Evolutionary conservation across 352 stramenopile genomes (phyloP).

Genomic region (Nannochloropsis limnetica): DNA sequence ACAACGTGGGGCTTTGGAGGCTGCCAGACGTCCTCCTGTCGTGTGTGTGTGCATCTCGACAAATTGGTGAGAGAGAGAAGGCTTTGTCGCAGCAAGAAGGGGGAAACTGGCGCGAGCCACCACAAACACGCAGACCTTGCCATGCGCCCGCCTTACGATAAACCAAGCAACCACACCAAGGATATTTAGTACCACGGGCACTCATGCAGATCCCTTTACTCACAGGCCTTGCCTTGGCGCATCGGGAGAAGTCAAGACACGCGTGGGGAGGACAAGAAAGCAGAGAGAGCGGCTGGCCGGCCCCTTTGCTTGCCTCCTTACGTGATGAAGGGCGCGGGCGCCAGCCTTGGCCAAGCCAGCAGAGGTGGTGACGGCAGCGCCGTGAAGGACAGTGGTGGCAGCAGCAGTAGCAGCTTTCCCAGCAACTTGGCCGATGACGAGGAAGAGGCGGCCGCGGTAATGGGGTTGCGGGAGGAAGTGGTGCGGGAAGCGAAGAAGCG

Average conservation of each 20-base stretch:
- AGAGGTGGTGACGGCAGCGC: background rate
- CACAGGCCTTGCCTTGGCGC: background rate
- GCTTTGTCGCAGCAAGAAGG: no score
- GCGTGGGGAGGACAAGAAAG: background rate
- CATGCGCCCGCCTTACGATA: no score
- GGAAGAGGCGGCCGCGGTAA: conserved; percentile 7
- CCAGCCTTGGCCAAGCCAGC: background rate
- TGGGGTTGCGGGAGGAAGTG: background rate
- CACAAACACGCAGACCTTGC: background rate
- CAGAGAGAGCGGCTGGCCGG: background rate
- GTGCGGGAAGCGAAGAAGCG: background rate
- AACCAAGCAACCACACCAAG: background rate
- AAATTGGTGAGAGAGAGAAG: background rate
- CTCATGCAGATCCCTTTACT: background rate
- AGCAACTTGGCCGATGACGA: background rate
- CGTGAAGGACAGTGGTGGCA: background rate
- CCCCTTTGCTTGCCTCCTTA: background rate
- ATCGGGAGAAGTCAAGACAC: background rate
- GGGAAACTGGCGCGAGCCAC: no score
- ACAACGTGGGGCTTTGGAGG: background rate
- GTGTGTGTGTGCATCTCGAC: background rate
- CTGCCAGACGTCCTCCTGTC: no score
- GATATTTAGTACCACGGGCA: background rate
- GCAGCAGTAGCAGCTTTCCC: background rate
- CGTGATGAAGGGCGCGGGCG: conserved; percentile 23